phyloP scores from a whole-genome alignment of 2,329 filamentous ascomycete genomes.

The Ascochyta lentis region DNA sequence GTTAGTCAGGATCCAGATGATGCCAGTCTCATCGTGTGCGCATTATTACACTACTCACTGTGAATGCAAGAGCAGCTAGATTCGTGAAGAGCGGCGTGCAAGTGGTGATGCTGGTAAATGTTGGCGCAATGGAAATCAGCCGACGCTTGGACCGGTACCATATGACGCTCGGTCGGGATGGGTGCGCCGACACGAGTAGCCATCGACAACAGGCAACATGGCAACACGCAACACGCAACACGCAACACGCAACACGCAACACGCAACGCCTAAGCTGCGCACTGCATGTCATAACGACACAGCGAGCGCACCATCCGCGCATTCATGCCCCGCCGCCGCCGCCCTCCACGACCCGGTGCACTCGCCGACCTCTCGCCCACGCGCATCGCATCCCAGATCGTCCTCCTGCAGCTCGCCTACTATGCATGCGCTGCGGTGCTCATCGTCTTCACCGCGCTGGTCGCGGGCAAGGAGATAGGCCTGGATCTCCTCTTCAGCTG shows the following conservation, averaged over 20 bases:
- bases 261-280: slow-evolving; percentile 3
- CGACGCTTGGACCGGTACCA: slow-evolving; percentile 20
- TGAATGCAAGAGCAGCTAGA: background rate
- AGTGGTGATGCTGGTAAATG: background rate
- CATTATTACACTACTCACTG: background rate
- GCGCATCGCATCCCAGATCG: slow-evolving; percentile 71
- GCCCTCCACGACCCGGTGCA: slow-evolving; percentile 69
- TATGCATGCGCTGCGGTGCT: slow-evolving; percentile 67
- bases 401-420: slow-evolving; percentile 69
- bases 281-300: slow-evolving; percentile 24
- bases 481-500: slow-evolving; percentile 68
- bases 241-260: background rate
- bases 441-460: slow-evolving; percentile 71
- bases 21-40: background rate
- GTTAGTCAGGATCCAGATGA: background rate
- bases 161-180: slow-evolving; percentile 26
- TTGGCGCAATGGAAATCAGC: slow-evolving; percentile 12
- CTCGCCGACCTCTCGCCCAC: slow-evolving; percentile 71
- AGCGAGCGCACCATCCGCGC: slow-evolving; percentile 25
- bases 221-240: background rate
- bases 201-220: slow-evolving; percentile 23
- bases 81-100: background rate
- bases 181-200: slow-evolving; percentile 5
- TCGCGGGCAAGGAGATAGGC: slow-evolving; percentile 66
- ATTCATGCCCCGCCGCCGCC: slow-evolving; percentile 63